Percentiles rank a stretch among this genome's conserved stretches.
These are phyloP conservation scores for Nakaseomyces delphensis DNA, from an alignment of 1,139 yeast genomes.

Conservation along the genomic window DNA sequence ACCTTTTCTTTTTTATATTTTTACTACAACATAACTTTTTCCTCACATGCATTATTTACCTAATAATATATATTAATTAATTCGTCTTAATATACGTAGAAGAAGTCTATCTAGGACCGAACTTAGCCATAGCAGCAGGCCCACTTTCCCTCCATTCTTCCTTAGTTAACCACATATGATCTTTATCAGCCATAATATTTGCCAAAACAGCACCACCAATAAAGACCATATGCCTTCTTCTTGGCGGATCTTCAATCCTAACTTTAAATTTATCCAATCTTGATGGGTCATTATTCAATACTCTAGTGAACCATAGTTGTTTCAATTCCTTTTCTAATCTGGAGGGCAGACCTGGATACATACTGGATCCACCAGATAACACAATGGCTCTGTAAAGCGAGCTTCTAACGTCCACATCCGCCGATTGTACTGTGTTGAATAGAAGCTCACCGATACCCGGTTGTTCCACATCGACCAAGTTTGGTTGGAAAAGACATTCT, in stretches of 20 bases:
- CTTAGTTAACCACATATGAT: constrained; percentile 94
- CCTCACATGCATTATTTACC: constrained; percentile 6
- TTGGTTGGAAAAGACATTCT: constrained; percentile 95
- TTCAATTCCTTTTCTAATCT: constrained; percentile 91
- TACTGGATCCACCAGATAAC: constrained; percentile 92
- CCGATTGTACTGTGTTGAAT: constrained; percentile 86
- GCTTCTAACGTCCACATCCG: constrained; percentile 88
- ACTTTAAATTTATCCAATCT: constrained; percentile 89
- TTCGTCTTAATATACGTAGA: constrained; percentile 3
- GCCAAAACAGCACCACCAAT: constrained; percentile 99
- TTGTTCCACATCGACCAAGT: constrained; percentile 92
- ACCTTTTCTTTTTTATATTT: constrained; percentile 1
- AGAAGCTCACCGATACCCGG: constrained; percentile 93
- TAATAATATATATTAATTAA: constrained; percentile 3
- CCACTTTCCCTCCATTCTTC: constrained; percentile 99
- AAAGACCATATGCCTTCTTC: constrained; percentile 98
- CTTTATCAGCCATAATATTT: constrained; percentile 95
- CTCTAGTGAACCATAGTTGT: constrained; percentile 89
- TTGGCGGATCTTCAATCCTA: constrained; percentile 96
- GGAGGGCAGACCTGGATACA: constrained; percentile 98
- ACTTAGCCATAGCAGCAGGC: constrained; percentile 67
- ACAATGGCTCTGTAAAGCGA: constrained; percentile 88
- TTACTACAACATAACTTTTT: too few relatives aligned
- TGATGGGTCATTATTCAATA: constrained; percentile 77
- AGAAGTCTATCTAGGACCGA: constrained; percentile 72